These are phyloP conservation scores for Mycena belliarum DNA, from an alignment of 768 basidiomycete genomes.

Conservation along the genomic window DNA sequence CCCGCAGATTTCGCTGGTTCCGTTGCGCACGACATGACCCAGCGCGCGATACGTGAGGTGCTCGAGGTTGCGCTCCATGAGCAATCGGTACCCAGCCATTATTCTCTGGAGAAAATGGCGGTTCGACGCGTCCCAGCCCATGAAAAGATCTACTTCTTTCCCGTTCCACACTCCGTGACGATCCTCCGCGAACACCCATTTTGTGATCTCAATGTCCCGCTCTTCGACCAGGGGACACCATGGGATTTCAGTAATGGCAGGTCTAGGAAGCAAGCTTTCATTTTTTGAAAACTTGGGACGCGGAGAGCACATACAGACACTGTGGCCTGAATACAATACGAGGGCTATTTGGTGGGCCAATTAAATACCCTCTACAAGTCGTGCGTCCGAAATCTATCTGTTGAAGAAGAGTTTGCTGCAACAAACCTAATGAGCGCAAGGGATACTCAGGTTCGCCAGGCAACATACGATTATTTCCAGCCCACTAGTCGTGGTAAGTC, in stretches of 20 bases:
- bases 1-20: constrained; percentile 19
- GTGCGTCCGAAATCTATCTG: constrained; percentile 12
- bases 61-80: constrained; percentile 6
- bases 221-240: constrained; percentile 14
- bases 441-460: background rate
- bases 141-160: constrained; percentile 22
- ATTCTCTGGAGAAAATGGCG: background rate
- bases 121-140: constrained; percentile 17
- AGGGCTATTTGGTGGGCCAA: background rate
- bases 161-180: constrained; percentile 24
- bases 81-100: constrained; percentile 3
- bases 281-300: background rate
- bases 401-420: constrained; percentile 14
- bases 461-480: constrained; percentile 8
- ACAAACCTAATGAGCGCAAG: background rate
- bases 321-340: background rate
- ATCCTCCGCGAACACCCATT: background rate
- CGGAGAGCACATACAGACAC: background rate
- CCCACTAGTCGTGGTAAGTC: background rate
- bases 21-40: constrained; percentile 24
- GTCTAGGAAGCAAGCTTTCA: background rate
- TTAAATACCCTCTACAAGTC: constrained; percentile 24
- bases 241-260: constrained; percentile 1
- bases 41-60: constrained; percentile 18
- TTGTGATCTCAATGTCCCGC: constrained; percentile 5